These are phyloP conservation scores for Colletotrichum paranaense DNA, from an alignment of 2,329 filamentous ascomycete genomes.

Conservation along the genomic window DNA sequence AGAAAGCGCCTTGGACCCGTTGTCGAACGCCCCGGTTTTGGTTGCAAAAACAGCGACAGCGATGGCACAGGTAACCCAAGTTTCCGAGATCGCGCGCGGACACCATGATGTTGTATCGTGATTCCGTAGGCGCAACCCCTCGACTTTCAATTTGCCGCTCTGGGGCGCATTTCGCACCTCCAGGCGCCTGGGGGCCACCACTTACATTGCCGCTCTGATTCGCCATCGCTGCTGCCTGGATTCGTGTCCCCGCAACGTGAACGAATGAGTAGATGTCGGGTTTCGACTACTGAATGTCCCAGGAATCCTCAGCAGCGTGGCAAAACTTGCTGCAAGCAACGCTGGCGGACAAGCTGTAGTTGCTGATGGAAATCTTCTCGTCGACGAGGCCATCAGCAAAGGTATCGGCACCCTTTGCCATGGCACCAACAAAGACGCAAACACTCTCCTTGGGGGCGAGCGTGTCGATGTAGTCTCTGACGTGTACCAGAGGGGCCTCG, in stretches of 20 bases:
- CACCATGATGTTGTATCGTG: constrained; percentile 18
- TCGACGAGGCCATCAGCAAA: constrained; percentile 96
- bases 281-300: constrained; percentile 84
- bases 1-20: constrained; percentile 74
- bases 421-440: constrained; percentile 97
- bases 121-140: neutral
- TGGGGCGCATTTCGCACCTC: neutral
- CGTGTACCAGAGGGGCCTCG: constrained; percentile 87
- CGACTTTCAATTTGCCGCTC: neutral
- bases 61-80: constrained; percentile 75
- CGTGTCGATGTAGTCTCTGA: constrained; percentile 87
- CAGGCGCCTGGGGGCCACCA: constrained; percentile 32
- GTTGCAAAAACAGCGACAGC: constrained; percentile 86
- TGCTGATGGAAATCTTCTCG: constrained; percentile 98
- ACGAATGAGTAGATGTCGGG: neutral
- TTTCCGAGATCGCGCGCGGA: constrained; percentile 47
- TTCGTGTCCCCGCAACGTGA: neutral
- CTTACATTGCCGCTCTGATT: constrained; percentile 27
- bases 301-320: constrained; percentile 95
- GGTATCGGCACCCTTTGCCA: constrained; percentile 96
- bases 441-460: constrained; percentile 89
- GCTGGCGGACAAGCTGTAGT: constrained; percentile 96
- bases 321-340: constrained; percentile 99
- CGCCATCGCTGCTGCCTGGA: neutral
- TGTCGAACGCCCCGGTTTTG: constrained; percentile 86